Base-by-base conservation (phyloP, 176 grass and related monocot genomes). In the Thalia dealbata region DNA sequence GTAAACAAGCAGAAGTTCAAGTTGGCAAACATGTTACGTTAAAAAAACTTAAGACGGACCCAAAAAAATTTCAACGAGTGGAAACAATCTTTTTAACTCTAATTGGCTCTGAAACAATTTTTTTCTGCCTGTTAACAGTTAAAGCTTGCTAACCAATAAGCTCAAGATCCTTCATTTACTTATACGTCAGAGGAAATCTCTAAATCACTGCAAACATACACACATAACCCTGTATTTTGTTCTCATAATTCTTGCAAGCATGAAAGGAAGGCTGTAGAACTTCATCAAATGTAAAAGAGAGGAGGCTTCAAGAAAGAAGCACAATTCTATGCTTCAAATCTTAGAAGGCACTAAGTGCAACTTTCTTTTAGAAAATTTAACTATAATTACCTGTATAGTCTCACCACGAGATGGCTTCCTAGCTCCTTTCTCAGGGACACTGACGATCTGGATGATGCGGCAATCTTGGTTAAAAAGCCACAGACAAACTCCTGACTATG, bases 391-490 rank as follows among this genome's bases (percentile, higher is more conserved):
- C 83, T 99, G 95, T 91, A 99, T 91, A 77, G 73, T 86, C 16
- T 99, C 87, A 50, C 73, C 79, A 38, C 89, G 87, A 76, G 91
- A 78, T 81, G 87, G 88, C 69, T 86, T 99, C 27, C 95, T 81
- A 70, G 87, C 81, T 66, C 87, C 90, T 61, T 93, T 99, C 75
- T 91, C 95, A 25, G 95, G 95, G 84, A 99, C 83, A 85, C 60
- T 99, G 70, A 93, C 90, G 68, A 93, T 79, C 95, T 99, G 89
- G n/a, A 61, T 74, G 75, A 45, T 72, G 41, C 16, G 76, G 71
- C 76, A 76, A 10, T n/a, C n/a, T 70, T 45, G 14, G 41, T 7
- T 67, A 78, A 16, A 78, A 42, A 68, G 23, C 25, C 58, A 38
- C n/a, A 61, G 41, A 32, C 24, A 21, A 68, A 55, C 14, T 42